Evolutionary conservation across 1,284 basidiomycete species (phyloP).

Genomic region (Fomitopsis schrenkii): DNA sequence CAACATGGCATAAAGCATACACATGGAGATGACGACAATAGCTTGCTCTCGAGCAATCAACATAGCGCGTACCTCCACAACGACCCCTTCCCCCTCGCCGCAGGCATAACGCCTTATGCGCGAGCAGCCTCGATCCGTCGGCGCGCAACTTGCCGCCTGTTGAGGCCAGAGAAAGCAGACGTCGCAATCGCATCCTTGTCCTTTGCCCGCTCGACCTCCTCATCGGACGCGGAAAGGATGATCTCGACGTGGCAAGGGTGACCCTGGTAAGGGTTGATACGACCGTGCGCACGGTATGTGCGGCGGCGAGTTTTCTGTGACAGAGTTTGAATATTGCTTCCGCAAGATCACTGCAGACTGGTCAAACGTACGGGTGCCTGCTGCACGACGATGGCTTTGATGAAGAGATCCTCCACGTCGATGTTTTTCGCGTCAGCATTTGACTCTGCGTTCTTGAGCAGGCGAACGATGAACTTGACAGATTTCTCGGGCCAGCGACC

Average conservation of each 20-base stretch:
- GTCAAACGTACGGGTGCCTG: slow-evolving; percentile 83
- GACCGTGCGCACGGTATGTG: slow-evolving; percentile 98
- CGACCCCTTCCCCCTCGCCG: slow-evolving; percentile 5
- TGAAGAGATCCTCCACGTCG: slow-evolving; percentile 86
- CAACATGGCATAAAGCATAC: slow-evolving; percentile 30
- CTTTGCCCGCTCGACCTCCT: slow-evolving; percentile 87
- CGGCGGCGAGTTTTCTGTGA: slow-evolving; percentile 95
- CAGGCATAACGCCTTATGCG: slow-evolving; percentile 6
- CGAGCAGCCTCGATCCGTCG: slow-evolving; percentile 80
- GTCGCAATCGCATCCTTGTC: slow-evolving; percentile 62
- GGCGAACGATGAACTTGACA: slow-evolving; percentile 90
- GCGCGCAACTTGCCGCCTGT: slow-evolving; percentile 80
- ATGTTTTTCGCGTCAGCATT: slow-evolving; percentile 99
- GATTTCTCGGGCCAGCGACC: slow-evolving; percentile 99
- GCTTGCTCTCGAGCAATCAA: slow-evolving; percentile 16
- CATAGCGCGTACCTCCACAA: slow-evolving; percentile 14
- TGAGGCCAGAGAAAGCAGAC: slow-evolving; percentile 57
- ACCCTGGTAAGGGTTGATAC: slow-evolving; percentile 89
- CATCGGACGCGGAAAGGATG: slow-evolving; percentile 76
- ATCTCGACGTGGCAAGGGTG: slow-evolving; percentile 96
- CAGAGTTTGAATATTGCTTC: slow-evolving; percentile 1
- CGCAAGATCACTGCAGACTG: neutral
- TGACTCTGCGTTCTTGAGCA: slow-evolving; percentile 98
- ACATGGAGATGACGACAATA: slow-evolving; percentile 23
- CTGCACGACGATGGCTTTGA: slow-evolving; percentile 98